A percentile compares a stretch with the other conserved stretches of the same genome.
Evolutionary conservation across 2,329 filamentous ascomycete species (phyloP).

Genomic region (Volutella citrinella): DNA sequence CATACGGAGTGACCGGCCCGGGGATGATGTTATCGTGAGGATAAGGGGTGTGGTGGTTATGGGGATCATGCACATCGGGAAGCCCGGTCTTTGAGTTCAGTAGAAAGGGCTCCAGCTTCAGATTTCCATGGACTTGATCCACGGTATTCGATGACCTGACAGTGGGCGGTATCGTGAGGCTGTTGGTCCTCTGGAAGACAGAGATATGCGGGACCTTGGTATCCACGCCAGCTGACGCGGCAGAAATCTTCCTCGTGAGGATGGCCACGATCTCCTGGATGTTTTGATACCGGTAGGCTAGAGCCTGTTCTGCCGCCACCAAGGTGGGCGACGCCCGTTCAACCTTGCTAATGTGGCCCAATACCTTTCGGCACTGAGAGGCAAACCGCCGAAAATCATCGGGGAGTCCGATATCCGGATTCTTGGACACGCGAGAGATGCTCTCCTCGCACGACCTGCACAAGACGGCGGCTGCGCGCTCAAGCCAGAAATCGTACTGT

Average conservation of each 20-base stretch:
- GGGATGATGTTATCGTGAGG: constrained; percentile 17
- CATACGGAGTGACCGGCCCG: constrained; percentile 8
- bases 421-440: constrained; percentile 11
- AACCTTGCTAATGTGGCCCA: constrained; percentile 17
- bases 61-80: constrained; percentile 9
- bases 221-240: constrained; percentile 8
- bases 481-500: constrained; percentile 21
- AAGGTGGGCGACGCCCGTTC: constrained; percentile 16
- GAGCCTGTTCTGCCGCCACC: constrained; percentile 7
- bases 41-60: constrained; percentile 17
- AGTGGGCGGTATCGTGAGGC: constrained; percentile 15
- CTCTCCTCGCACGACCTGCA: constrained; percentile 20
- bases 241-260: too few relatives aligned
- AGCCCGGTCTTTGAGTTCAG: too few relatives aligned
- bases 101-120: constrained; percentile 6
- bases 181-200: constrained; percentile 23
- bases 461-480: constrained; percentile 20
- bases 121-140: constrained; percentile 4
- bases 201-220: constrained; percentile 19
- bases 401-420: constrained; percentile 17
- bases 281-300: constrained; percentile 14
- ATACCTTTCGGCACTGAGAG: constrained; percentile 17
- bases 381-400: constrained; percentile 23
- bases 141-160: constrained; percentile 10
- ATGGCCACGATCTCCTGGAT: too few relatives aligned